Conservation (phyloP, 495 filamentous ascomycete genomes). For the Mycothermus thermophilus region DNA sequence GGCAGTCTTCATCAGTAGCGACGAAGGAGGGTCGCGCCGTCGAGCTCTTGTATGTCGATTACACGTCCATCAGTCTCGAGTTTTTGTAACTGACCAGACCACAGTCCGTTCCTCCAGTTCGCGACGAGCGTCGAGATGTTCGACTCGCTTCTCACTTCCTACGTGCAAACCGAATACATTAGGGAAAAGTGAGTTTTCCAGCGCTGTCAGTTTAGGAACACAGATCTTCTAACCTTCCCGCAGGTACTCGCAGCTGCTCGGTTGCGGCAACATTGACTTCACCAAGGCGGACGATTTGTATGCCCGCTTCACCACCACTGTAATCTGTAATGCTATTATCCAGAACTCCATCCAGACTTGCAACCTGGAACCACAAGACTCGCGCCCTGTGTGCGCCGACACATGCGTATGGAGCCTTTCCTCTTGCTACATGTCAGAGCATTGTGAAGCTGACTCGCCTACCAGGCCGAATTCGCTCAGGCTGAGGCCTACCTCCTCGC, state of each 20-base stretch:
- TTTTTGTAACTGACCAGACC: constrained; percentile 9
- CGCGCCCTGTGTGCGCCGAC: constrained; percentile 75
- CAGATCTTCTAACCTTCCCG: too few species aligned
- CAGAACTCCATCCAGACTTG: constrained; percentile 77
- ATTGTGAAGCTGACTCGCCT: constrained; percentile 14
- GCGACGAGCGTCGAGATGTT: constrained; percentile 67
- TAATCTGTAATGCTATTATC: constrained; percentile 88
- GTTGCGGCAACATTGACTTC: constrained; percentile 64
- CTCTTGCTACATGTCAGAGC: neutral
- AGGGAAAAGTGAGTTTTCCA: constrained; percentile 55
- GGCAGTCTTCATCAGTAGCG: constrained; percentile 67
- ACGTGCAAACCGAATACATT: constrained; percentile 61
- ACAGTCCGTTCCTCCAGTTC: constrained; percentile 73
- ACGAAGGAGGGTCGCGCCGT: constrained; percentile 52
- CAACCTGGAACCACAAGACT: constrained; percentile 43
- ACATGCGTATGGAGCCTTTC: constrained; percentile 54
- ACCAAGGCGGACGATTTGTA: constrained; percentile 76
- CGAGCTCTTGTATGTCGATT: constrained; percentile 57
- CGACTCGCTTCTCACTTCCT: constrained; percentile 58
- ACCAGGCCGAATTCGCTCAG: constrained; percentile 63
- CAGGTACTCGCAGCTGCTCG: constrained; percentile 68
- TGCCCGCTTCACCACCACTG: constrained; percentile 82
- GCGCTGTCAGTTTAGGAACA: too few species aligned
- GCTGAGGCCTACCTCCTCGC: constrained; percentile 75
- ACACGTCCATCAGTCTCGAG: neutral